Evolutionary conservation across 2,329 filamentous ascomycete genomes (phyloP), one percentile per base, ranked within the genome.

Genomic region (Fusarium longipes): DNA sequence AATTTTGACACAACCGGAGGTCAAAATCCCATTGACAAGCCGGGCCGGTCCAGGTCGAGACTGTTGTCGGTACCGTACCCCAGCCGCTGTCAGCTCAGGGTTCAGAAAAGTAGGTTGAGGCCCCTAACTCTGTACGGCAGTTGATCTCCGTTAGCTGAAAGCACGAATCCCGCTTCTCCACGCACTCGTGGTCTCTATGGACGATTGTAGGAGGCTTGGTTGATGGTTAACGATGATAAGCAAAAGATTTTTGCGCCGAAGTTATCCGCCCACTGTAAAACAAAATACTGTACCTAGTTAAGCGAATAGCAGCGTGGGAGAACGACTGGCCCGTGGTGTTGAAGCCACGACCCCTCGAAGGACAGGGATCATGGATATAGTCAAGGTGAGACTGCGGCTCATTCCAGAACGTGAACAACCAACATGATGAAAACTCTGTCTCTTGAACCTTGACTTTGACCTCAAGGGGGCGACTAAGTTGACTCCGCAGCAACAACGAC

Each of bases 271-370:
- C 30, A 32, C 45, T 36, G n/a, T 24, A 17, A 39, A 22, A 15
- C 20, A 24, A 24, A 40, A 40, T 22, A 22, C 20, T 39, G 20
- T 22, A 12, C 20, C 27, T 36, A 33, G 33, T 57, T 55, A 65
- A 65, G 55, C 60, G 54, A 65, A 25, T 22, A 40, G 17, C 48
- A 66, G 59, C 71, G 71, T 73, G 70, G 47, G 54, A 62, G 67
- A 73, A 73, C 71, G 70, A 73, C 68, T 73, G 71, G 71, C 68
- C 70, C 61, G 68, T 73, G 70, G 63, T 60, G 57, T 63, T 64
- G 58, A 59, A 72, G 35, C 47, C 52, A 36, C 54, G 47, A 25
- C 52, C 61, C 59, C 25, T 8, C 27, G 18, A 35, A 48, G 22
- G 38, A 24, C 65, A 40, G 35, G 60, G 65, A 62, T 68, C 65